Base-by-base conservation (phyloP, 768 basidiomycete species). In the Sporobolomyces pararoseus region DNA sequence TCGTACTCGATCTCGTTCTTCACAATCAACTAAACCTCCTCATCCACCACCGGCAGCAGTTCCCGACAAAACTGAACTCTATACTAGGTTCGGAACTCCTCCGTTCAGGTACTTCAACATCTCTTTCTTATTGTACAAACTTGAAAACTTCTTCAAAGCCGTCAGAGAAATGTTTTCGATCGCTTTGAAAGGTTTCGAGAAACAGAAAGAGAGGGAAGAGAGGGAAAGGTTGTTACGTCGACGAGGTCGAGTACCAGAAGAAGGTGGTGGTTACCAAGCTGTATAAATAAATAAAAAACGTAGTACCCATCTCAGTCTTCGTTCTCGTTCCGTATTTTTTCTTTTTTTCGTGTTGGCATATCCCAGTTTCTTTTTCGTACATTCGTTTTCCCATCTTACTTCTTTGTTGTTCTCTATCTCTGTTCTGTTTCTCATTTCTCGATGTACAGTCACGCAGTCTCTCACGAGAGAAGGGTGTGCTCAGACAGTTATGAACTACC, bases 31-130 rank as follows among this genome's bases (percentile, higher is more conserved):
- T 2, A 1, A 14, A 13, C 23, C 61, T 9, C 51, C 25, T 27
- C 23, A 23, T 0, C 31, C 44, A 21, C 29, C 23, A 0, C 39
- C 49, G 0, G 1, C 32, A 10, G 19, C 29, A 13, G 13, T 7
- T n/a, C 25, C 9, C 32, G 35, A 7, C 46, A 70, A 70, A 50
- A 37, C 59, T 7, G 64, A 70, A 34, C 10, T 27, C 35, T 63
- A 70, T n/a, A 53, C 39, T 10, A 58, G 64, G 10, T 70, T 70
- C 60, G 69, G 69, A 2, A 35, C 64, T 0, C 34, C 52, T 3
- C 69, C 69, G 4, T 31, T 34, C 12, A 51, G 69, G 3, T 70
- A 70, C 69, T 29, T 70, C 12, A 21, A 10, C 16, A 14, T 27
- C 42, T 17, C 17, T 7, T 70, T 52, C 59, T 1, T 61, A 25